Conservation (phyloP, 2,329 filamentous ascomycete species). For the Cadophora sp. region DNA sequence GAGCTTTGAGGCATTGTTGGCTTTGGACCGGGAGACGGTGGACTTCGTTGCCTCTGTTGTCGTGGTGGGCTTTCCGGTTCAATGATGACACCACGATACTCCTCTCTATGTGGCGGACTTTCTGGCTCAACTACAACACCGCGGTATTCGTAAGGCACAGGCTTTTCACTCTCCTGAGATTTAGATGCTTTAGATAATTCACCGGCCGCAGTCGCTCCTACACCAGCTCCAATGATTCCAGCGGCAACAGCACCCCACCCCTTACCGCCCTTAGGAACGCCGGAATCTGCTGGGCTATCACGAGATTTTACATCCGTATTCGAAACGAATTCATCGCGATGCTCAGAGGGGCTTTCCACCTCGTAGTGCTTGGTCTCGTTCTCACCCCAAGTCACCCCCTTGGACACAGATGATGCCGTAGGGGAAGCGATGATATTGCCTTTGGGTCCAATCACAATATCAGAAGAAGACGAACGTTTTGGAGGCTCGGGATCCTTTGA, state of each 20-base stretch:
- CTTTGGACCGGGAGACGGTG: constrained; percentile 64
- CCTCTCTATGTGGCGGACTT: constrained; percentile 23
- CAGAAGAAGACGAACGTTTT: constrained; percentile 36
- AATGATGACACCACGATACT: constrained; percentile 37
- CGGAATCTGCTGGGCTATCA: constrained; percentile 47
- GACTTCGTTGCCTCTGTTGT: constrained; percentile 44
- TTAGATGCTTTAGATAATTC: constrained; percentile 36
- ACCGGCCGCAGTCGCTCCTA: constrained; percentile 41
- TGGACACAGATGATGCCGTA: constrained; percentile 55
- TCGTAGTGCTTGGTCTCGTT: constrained; percentile 71
- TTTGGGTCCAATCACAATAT: constrained; percentile 50
- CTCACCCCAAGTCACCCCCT: constrained; percentile 69
- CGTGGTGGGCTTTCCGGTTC: constrained; percentile 39
- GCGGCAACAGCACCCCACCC: constrained; percentile 61
- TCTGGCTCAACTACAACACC: constrained; percentile 39
- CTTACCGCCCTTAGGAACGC: constrained; percentile 37
- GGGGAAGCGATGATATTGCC: constrained; percentile 53
- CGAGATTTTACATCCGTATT: constrained; percentile 29
- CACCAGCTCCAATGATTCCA: constrained; percentile 53
- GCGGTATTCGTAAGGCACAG: constrained; percentile 40
- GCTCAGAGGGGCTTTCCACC: constrained; percentile 61
- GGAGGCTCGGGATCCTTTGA: constrained; percentile 27
- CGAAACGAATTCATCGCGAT: constrained; percentile 41
- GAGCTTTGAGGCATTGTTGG: constrained; percentile 48
- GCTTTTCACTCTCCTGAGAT: constrained; percentile 27